Conservation (phyloP, 2,329 filamentous ascomycete species). For the Cladophialophora bantiana region DNA sequence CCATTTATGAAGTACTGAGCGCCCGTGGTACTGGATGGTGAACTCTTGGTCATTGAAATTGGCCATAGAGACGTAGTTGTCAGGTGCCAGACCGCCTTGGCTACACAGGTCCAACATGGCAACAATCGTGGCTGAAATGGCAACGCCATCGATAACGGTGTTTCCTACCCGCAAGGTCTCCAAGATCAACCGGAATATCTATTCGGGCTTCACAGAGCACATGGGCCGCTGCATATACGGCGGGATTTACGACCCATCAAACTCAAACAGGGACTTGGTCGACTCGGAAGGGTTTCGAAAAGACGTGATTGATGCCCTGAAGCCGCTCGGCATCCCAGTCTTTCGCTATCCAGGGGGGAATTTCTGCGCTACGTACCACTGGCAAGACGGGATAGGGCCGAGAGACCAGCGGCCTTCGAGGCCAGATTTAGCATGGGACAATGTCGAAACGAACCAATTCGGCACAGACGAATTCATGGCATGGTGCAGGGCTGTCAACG, state of each 20-base stretch:
- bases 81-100: background rate
- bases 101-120: constrained; percentile 56
- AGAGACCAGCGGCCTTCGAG: constrained; percentile 70
- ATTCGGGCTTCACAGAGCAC: constrained; percentile 87
- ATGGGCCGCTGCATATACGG: constrained; percentile 91
- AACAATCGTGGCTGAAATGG: too few species aligned
- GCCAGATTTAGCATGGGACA: constrained; percentile 79
- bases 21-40: background rate
- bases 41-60: background rate
- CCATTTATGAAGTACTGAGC: background rate
- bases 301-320: constrained; percentile 76
- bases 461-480: constrained; percentile 87
- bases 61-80: background rate
- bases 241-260: constrained; percentile 81
- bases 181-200: constrained; percentile 80
- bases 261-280: constrained; percentile 62
- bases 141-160: constrained; percentile 68
- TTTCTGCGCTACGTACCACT: constrained; percentile 85
- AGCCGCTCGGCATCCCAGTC: constrained; percentile 77
- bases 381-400: constrained; percentile 81
- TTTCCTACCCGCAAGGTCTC: constrained; percentile 70
- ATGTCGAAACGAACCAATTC: constrained; percentile 75
- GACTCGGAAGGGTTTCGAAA: constrained; percentile 78
- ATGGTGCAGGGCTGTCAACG: constrained; percentile 75
- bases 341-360: constrained; percentile 78